Percentiles rank a stretch among this genome's conserved stretches.
Conservation (phyloP, 768 basidiomycete species). For the Russula sp. region DNA sequence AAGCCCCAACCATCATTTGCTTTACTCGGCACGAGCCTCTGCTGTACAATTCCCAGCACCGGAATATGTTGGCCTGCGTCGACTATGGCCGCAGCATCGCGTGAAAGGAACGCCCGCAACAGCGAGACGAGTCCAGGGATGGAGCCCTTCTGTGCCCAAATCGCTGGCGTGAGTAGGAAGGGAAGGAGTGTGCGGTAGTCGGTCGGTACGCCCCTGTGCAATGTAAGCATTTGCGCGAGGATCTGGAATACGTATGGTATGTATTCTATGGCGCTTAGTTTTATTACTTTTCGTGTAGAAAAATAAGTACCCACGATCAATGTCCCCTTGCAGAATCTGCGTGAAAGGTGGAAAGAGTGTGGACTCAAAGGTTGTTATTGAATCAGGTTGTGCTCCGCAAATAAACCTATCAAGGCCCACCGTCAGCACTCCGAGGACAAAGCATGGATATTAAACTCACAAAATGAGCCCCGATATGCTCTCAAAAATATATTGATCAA, state of each 20-base stretch:
- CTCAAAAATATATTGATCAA: constrained; percentile 98
- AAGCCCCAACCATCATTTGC: constrained; percentile 89
- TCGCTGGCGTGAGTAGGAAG: constrained; percentile 76
- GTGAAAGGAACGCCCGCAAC: constrained; percentile 75
- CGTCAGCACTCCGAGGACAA: constrained; percentile 3
- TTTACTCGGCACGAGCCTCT: constrained; percentile 84
- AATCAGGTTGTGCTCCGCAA: constrained; percentile 62
- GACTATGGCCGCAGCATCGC: constrained; percentile 67
- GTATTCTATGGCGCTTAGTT: constrained; percentile 61
- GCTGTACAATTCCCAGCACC: constrained; percentile 85
- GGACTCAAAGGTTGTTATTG: constrained; percentile 73
- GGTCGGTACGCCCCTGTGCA: constrained; percentile 68
- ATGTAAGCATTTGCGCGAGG: constrained; percentile 90
- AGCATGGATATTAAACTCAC: constrained; percentile 39
- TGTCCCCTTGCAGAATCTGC: constrained; percentile 85
- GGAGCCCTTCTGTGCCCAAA: constrained; percentile 94
- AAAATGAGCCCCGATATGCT: constrained; percentile 91
- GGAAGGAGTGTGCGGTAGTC: constrained; percentile 79
- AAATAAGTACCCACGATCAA: constrained; percentile 65
- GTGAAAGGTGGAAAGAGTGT: constrained; percentile 86
- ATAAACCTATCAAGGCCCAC: constrained; percentile 57
- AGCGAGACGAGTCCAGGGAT: constrained; percentile 91
- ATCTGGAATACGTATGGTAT: constrained; percentile 98
- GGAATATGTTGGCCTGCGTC: constrained; percentile 67
- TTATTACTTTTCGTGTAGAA: background rate